Evolutionary conservation across 116 monocot species (phyloP).

Genomic region (Papilionanthe hybrid): DNA sequence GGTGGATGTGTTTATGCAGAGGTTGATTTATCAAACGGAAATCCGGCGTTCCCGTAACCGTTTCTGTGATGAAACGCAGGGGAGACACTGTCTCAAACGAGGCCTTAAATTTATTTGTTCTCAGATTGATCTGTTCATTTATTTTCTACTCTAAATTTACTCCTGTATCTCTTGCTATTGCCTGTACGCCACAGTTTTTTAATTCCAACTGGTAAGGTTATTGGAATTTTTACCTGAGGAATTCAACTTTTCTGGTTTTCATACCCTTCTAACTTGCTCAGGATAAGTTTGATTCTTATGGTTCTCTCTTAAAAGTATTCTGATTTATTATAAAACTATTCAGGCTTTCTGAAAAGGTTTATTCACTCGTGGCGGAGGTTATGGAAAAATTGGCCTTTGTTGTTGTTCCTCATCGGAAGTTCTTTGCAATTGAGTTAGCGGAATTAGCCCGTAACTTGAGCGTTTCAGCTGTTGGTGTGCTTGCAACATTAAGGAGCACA

Average conservation of each 20-base stretch:
- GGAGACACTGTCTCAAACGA: no score
- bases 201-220: background rate
- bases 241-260: no score
- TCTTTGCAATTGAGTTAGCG: constrained; percentile 53
- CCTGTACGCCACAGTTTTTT: no score
- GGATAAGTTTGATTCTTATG: background rate
- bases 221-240: background rate
- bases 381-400: constrained; percentile 57
- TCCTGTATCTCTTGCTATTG: no score
- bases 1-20: no score
- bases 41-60: no score
- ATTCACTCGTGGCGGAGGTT: constrained; percentile 53
- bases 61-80: no score
- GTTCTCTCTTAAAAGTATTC: background rate
- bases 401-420: constrained; percentile 44
- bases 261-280: background rate
- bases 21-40: no score
- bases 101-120: no score
- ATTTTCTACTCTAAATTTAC: no score
- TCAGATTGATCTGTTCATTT: no score
- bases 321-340: constrained; percentile 12
- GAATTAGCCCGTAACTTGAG: constrained; percentile 45
- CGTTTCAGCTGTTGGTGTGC: constrained; percentile 46
- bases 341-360: constrained; percentile 68
- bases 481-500: constrained; percentile 41